Percentiles rank a stretch among this genome's conserved stretches.
Conservation (phyloP, 2,329 filamentous ascomycete genomes). For the Diaporthe batatas region DNA sequence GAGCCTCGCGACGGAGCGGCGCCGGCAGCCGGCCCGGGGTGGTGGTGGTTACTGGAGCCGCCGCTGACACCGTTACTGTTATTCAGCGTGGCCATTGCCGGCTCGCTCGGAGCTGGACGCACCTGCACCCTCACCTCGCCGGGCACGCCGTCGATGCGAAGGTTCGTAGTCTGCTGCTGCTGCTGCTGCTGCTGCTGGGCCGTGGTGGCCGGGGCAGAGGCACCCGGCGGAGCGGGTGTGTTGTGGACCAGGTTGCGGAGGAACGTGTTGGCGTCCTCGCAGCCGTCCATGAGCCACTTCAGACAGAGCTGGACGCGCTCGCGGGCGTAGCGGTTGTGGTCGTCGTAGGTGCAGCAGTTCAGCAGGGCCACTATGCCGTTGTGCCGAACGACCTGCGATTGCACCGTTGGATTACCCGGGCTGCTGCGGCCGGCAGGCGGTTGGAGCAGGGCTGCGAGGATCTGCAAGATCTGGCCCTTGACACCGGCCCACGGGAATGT, state of each 20-base stretch:
- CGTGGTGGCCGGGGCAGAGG: constrained; percentile 19
- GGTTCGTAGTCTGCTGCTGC: constrained; percentile 53
- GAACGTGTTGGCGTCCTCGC: constrained; percentile 78
- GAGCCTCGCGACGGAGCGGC: constrained; percentile 19
- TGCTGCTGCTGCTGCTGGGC: constrained; percentile 29
- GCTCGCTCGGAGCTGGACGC: constrained; percentile 48
- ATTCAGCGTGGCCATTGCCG: constrained; percentile 37
- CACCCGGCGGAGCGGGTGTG: constrained; percentile 54
- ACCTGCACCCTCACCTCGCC: constrained; percentile 70
- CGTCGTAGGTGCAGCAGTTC: constrained; percentile 91
- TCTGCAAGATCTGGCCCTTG: constrained; percentile 92
- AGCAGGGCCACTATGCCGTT: constrained; percentile 90
- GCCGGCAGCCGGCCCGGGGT: constrained; percentile 1
- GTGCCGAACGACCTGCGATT: constrained; percentile 87
- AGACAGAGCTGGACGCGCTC: constrained; percentile 90
- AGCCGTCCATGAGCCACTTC: constrained; percentile 85
- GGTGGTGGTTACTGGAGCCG: constrained; percentile 7
- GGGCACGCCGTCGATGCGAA: constrained; percentile 68
- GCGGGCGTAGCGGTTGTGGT: constrained; percentile 93
- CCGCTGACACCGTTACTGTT: constrained; percentile 31
- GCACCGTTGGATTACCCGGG: constrained; percentile 79
- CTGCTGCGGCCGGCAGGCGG: constrained; percentile 75
- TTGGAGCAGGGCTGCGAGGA: constrained; percentile 89
- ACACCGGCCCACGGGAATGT: constrained; percentile 79
- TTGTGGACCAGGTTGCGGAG: constrained; percentile 73